Conservation (phyloP, 768 basidiomycete species). For the Lentinus brumalis region DNA sequence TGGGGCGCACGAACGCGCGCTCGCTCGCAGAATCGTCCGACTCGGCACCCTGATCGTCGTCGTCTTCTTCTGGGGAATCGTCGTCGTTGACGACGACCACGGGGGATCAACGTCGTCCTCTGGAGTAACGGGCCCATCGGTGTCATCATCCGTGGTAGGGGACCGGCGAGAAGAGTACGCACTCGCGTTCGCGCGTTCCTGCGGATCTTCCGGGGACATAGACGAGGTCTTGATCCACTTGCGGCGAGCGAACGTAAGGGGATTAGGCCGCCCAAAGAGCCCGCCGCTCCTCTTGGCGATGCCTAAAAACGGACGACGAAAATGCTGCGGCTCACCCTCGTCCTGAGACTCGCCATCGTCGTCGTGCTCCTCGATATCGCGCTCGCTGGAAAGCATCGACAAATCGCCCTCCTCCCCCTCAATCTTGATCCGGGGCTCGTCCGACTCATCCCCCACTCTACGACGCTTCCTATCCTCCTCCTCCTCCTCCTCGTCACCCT, state of each 20-base stretch:
- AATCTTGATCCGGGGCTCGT: constrained; percentile 8
- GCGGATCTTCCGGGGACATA: constrained; percentile 17
- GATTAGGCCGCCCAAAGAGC: constrained; percentile 33
- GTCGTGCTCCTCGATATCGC: constrained; percentile 13
- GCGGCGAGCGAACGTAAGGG: constrained; percentile 36
- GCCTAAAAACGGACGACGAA: constrained; percentile 16
- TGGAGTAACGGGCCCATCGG: constrained; percentile 25
- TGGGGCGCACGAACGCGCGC: constrained; percentile 1
- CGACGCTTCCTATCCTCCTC: constrained; percentile 21
- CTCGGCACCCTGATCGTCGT: constrained; percentile 19
- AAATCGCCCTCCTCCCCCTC: constrained; percentile 22
- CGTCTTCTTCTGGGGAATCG: constrained; percentile 10
- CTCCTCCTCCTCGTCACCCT: constrained; percentile 13
- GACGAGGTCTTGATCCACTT: constrained; percentile 29
- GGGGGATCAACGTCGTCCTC: constrained; percentile 17
- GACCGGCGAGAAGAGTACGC: constrained; percentile 7
- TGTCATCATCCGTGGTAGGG: constrained; percentile 23
- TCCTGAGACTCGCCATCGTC: constrained; percentile 11
- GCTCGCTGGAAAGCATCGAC: constrained; percentile 13
- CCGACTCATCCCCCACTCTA: constrained; percentile 8
- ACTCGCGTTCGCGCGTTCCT: neutral
- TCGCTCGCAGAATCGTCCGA: constrained; percentile 10
- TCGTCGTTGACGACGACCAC: constrained; percentile 5
- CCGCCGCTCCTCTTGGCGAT: constrained; percentile 15
- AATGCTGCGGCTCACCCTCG: constrained; percentile 15